A percentile compares a stretch with the other conserved stretches of the same genome.
These are phyloP conservation scores for Dispira parvispora DNA, from an alignment of 192 early-diverging fungal species.

Conservation along the genomic window DNA sequence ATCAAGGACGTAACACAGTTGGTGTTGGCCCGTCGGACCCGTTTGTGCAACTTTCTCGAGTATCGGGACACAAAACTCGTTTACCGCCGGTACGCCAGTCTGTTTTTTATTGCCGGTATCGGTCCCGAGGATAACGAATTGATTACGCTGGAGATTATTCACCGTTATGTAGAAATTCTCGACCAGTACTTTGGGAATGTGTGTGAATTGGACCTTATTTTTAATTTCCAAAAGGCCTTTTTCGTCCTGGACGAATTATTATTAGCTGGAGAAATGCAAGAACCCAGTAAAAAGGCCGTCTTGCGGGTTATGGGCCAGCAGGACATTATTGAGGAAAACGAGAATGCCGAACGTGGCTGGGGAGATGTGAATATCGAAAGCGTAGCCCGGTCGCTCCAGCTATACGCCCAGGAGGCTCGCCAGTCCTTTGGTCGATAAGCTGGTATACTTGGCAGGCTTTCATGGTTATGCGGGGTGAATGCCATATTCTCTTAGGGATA, in stretches of 20 bases:
- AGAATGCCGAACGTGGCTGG: conserved; percentile 49
- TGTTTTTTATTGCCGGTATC: conserved; percentile 95
- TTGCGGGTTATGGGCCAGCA: conserved; percentile 52
- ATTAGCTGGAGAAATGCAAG: conserved; percentile 86
- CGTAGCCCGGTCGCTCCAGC: conserved; percentile 18
- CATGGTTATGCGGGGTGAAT: too few species aligned
- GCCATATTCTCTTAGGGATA: too few species aligned
- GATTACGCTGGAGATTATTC: conserved; percentile 85
- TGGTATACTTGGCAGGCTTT: too few species aligned
- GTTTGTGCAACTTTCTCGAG: conserved; percentile 98
- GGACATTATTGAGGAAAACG: conserved; percentile 55
- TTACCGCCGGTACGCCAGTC: conserved; percentile 70
- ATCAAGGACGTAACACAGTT: conserved; percentile 86
- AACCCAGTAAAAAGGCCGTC: conserved; percentile 74
- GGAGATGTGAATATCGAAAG: conserved; percentile 30
- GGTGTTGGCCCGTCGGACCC: conserved; percentile 69
- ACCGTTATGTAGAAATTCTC: conserved; percentile 93
- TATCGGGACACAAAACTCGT: conserved; percentile 77
- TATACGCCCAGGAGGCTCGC: conserved; percentile 8
- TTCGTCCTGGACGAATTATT: conserved; percentile 77
- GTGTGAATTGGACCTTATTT: conserved; percentile 93
- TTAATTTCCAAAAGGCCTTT: conserved; percentile 90
- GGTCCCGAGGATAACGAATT: conserved; percentile 90
- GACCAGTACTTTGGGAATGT: conserved; percentile 97
- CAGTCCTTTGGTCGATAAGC: conserved; percentile 1